phyloP scores from a whole-genome alignment of 345 rosid species.

The Corchorus olitorius region DNA sequence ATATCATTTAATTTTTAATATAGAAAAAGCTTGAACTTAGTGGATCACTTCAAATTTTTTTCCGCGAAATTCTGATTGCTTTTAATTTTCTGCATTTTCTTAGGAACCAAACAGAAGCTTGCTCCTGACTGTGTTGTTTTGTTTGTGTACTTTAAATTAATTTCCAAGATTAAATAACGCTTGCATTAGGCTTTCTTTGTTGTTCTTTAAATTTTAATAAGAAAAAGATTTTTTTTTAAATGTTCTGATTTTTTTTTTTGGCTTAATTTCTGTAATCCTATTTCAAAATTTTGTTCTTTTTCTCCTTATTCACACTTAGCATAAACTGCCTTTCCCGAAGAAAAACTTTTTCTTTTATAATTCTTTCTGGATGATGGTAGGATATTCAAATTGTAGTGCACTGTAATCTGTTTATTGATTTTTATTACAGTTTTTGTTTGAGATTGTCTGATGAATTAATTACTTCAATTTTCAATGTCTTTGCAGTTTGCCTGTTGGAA shows the following conservation, averaged over 20 bases:
- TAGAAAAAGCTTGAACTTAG: conserved; percentile 23
- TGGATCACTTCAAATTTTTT: conserved; percentile 18
- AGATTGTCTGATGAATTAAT: conserved; percentile 14
- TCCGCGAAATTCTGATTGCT: conserved; percentile 14
- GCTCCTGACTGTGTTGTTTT: conserved; percentile 15
- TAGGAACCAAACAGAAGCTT: conserved; percentile 34
- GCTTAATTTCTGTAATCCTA: background rate
- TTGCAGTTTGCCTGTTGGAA: conserved; percentile 13
- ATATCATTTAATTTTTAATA: background rate
- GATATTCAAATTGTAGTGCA: background rate
- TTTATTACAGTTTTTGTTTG: conserved; percentile 28
- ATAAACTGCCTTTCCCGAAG: background rate
- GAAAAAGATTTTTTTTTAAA: background rate
- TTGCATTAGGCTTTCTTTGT: conserved; percentile 5
- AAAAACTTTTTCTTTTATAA: background rate
- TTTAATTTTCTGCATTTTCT: conserved; percentile 30
- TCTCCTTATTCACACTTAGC: background rate
- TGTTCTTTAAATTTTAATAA: background rate
- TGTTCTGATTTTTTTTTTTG: background rate
- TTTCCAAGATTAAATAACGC: background rate
- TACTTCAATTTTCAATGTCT: conserved; percentile 25
- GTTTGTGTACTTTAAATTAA: conserved; percentile 17
- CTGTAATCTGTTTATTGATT: background rate
- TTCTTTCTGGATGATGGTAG: background rate
- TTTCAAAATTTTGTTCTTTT: background rate